Base-by-base conservation (phyloP, 805 yeast species). In the Cyberlindnera euphorbiae region DNA sequence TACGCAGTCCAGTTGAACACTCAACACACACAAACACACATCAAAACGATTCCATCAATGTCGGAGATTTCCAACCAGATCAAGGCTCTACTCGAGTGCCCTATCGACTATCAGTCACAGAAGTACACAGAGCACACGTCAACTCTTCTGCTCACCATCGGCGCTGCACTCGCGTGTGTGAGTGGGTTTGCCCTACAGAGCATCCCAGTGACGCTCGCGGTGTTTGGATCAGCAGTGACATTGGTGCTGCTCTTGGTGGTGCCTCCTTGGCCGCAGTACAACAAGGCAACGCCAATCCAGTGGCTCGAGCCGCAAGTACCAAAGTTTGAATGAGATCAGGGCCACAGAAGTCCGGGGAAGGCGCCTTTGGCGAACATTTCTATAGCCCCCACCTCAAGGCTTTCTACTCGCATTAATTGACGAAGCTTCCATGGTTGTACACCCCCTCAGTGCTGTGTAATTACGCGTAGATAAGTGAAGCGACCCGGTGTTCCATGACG, bases 261-360 rank as follows among this genome's bases (percentile, higher is more conserved):
- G 15, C 50, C 50, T 17, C 48, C 50, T 18, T 47, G 44, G 41
- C 45, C 48, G 2, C 22, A 28, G 15, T 45, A 33, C 18, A 46
- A 43, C 34, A 38, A 35, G 30, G 25, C 10, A 13, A 26, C 33
- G 12, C 13, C 32, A 8, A 17, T 44, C 14, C 19, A 44, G 13
- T 47, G 52, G 52, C 27, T 39, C 12, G 38, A 45, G 28, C 49
- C 52, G 4, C 28, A 40, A 23, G 42, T 40, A 39, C 38, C 38
- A 19, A 18, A 26, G 28, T 34, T 36, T 19, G 39, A 41, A 24
- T 21, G 29, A 23, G 26, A 14, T 28, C 22, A 16, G 21, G 22
- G 14, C 18, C 15, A 17, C 27, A 21, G 24, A 8, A 8, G 12
- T 8, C 14, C 12, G 27, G 12, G 14, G 27, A n/a, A 25, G 12